A percentile compares a stretch with the other conserved stretches of the same genome.
Evolutionary conservation across 2,329 filamentous ascomycete species (phyloP).

Genomic region (Aspergillus sp.): DNA sequence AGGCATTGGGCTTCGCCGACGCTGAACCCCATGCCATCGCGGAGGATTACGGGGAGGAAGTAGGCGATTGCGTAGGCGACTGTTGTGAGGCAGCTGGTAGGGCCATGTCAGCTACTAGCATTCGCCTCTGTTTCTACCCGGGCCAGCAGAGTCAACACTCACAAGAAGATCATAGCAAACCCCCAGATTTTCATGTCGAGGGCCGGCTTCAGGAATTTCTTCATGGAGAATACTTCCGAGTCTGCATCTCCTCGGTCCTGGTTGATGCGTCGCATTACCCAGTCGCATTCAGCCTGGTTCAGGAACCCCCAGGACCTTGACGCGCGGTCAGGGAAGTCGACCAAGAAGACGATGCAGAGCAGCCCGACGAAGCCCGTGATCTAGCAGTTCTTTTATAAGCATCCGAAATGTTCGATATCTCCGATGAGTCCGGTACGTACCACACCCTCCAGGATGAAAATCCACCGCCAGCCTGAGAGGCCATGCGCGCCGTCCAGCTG

Average conservation of each 20-base stretch:
- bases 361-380: conserved; percentile 20
- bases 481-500: conserved; percentile 36
- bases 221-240: conserved; percentile 38
- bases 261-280: conserved; percentile 44
- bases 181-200: conserved; percentile 47
- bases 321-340: conserved; percentile 29
- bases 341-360: conserved; percentile 25
- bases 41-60: conserved; percentile 67
- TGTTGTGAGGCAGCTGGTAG: conserved; percentile 54
- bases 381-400: no score
- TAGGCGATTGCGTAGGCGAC: conserved; percentile 67
- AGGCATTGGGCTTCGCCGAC: conserved; percentile 59
- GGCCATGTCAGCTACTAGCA: no score
- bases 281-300: conserved; percentile 34
- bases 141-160: conserved; percentile 38
- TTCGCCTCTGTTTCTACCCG: no score
- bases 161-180: conserved; percentile 44
- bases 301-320: conserved; percentile 26
- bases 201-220: conserved; percentile 39
- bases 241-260: conserved; percentile 45
- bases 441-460: conserved; percentile 47
- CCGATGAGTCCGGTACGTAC: conserved; percentile 9
- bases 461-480: conserved; percentile 44
- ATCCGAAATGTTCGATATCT: neutral
- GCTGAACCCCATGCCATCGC: conserved; percentile 52